phyloP scores from a whole-genome alignment of 805 yeast species.

The Candida sonorensis region DNA sequence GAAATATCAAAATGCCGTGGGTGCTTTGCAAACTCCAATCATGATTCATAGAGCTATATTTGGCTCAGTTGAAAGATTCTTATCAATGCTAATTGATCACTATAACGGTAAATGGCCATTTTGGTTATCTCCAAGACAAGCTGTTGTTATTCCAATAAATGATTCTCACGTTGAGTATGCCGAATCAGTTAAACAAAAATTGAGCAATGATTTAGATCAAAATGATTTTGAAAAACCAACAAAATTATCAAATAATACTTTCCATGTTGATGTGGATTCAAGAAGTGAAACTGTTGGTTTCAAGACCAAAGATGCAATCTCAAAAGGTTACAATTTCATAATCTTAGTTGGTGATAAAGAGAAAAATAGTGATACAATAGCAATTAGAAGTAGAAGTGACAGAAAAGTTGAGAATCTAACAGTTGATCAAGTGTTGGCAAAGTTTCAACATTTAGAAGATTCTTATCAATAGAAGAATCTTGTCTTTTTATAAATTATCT shows the following conservation, averaged over 20 bases:
- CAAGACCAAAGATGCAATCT: slow-evolving; percentile 72
- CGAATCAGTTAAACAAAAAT: slow-evolving; percentile 32
- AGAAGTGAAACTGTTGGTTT: slow-evolving; percentile 75
- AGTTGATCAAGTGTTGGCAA: slow-evolving; percentile 42
- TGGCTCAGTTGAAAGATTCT: slow-evolving; percentile 89
- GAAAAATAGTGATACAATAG: slow-evolving; percentile 46
- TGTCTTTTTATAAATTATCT: no score
- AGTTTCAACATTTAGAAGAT: slow-evolving; percentile 51
- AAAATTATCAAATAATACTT: slow-evolving; percentile 51
- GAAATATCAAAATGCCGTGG: slow-evolving; percentile 52
- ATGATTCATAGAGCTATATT: slow-evolving; percentile 94
- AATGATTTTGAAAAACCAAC: slow-evolving; percentile 35
- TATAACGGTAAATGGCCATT: slow-evolving; percentile 95
- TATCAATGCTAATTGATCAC: slow-evolving; percentile 87
- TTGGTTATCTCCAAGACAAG: slow-evolving; percentile 93
- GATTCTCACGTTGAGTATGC: slow-evolving; percentile 55
- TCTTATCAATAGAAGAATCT: slow-evolving; percentile 32
- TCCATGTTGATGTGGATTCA: slow-evolving; percentile 68
- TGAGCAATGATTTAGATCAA: slow-evolving; percentile 39
- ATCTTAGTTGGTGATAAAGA: slow-evolving; percentile 88
- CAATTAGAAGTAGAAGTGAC: slow-evolving; percentile 55
- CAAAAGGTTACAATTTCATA: slow-evolving; percentile 69
- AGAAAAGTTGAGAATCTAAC: slow-evolving; percentile 39
- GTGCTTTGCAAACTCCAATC: slow-evolving; percentile 63
- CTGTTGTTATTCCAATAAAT: slow-evolving; percentile 73